A percentile compares a stretch with the other conserved stretches of the same genome.
Conservation (phyloP, 1,139 yeast species). For the Schizosaccharomyces versatilis region DNA sequence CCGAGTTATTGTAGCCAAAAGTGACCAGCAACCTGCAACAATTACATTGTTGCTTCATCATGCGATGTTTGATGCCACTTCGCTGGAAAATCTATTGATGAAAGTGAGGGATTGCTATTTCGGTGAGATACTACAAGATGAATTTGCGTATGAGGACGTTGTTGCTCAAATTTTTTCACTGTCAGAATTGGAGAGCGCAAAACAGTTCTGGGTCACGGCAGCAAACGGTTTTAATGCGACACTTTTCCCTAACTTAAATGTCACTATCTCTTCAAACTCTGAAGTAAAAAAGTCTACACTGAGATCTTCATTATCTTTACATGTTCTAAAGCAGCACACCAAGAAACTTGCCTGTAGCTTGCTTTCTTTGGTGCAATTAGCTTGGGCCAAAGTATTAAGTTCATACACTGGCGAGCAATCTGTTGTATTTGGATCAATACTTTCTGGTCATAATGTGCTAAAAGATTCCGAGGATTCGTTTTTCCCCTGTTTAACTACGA, state of each 20-base stretch:
- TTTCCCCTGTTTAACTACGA: conserved; percentile 13
- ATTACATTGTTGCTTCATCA: conserved; percentile 12
- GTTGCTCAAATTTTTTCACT: too few species aligned
- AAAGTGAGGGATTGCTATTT: too few species aligned
- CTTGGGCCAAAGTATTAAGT: conserved; percentile 13
- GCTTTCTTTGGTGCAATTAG: conserved; percentile 10
- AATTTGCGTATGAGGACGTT: too few species aligned
- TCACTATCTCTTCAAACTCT: too few species aligned
- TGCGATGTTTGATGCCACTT: conserved; percentile 13
- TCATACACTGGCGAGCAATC: conserved; percentile 12
- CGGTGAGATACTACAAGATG: too few species aligned
- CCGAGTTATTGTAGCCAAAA: too few species aligned
- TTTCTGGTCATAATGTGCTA: conserved; percentile 12
- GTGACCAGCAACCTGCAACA: too few species aligned
- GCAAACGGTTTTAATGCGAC: too few species aligned
- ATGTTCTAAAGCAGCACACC: not conserved
- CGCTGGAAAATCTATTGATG: conserved; percentile 3
- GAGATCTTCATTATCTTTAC: not conserved
- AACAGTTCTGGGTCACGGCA: too few species aligned
- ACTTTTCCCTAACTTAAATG: too few species aligned
- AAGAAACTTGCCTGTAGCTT: not conserved
- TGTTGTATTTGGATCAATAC: conserved; percentile 12
- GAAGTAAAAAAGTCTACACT: too few species aligned
- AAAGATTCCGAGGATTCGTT: conserved; percentile 5
- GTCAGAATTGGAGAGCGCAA: too few species aligned